These are phyloP conservation scores for Solanum infundibuliforme DNA, from an alignment of 257 asterid genomes.

Conservation along the genomic window DNA sequence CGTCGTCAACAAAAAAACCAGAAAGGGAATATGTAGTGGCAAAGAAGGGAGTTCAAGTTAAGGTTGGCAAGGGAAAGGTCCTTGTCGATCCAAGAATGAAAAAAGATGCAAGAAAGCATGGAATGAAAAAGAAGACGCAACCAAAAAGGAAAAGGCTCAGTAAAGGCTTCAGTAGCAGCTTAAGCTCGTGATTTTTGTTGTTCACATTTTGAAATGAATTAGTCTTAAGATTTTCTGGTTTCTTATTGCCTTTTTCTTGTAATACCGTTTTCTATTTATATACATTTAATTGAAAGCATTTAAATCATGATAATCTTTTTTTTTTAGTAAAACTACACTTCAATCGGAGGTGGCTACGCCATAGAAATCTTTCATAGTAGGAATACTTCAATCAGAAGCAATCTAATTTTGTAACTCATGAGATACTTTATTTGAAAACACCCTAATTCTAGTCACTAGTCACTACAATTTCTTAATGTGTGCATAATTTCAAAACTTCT, in stretches of 20 bases:
- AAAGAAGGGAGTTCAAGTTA: constrained; percentile 88
- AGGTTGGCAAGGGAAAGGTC: constrained; percentile 71
- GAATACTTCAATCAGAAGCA: neutral
- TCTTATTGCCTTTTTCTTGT: neutral
- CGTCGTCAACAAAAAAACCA: constrained; percentile 31
- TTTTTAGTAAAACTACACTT: neutral
- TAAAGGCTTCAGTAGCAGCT: constrained; percentile 7
- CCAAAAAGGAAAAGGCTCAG: constrained; percentile 46
- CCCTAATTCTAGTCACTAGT: neutral
- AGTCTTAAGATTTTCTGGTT: neutral
- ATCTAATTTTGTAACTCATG: neutral
- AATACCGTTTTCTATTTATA: neutral
- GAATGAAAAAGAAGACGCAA: constrained; percentile 35
- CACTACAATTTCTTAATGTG: neutral
- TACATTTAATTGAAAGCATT: neutral
- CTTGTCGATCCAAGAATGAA: constrained; percentile 88
- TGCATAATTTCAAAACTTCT: neutral
- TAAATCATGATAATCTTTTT: neutral
- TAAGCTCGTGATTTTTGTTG: neutral
- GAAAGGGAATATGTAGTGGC: constrained; percentile 83
- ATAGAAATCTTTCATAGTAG: no score
- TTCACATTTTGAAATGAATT: neutral
- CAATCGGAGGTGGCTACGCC: neutral
- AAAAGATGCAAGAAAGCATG: constrained; percentile 52
- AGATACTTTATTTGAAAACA: neutral